These are phyloP conservation scores for Shiraia sp. DNA, from an alignment of 2,329 filamentous ascomycete species.

Conservation along the genomic window DNA sequence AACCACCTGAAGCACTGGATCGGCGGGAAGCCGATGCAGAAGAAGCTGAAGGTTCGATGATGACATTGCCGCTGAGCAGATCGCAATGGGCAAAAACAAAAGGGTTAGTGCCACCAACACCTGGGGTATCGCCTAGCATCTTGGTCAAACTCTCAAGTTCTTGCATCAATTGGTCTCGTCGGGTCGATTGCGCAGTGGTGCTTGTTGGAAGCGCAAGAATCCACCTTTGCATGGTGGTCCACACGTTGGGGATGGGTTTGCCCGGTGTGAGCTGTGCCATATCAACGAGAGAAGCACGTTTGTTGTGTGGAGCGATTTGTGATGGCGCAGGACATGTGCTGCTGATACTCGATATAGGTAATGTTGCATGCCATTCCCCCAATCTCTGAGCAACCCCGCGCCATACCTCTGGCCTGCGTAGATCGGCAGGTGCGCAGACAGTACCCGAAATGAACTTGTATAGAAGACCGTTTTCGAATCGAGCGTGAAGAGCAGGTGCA, in stretches of 20 bases:
- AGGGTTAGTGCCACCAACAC: constrained; percentile 70
- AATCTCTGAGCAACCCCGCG: constrained; percentile 80
- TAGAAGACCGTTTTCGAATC: constrained; percentile 94
- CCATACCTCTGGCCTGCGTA: constrained; percentile 76
- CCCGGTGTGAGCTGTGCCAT: constrained; percentile 58
- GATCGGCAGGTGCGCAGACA: constrained; percentile 78
- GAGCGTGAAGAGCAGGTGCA: constrained; percentile 83
- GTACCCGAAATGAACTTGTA: constrained; percentile 87
- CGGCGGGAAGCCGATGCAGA: constrained; percentile 39
- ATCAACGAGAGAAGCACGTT: constrained; percentile 42
- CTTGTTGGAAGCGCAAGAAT: constrained; percentile 78
- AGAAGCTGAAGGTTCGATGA: constrained; percentile 65
- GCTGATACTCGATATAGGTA: constrained; percentile 59
- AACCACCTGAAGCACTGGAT: constrained; percentile 37
- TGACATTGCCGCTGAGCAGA: constrained; percentile 93
- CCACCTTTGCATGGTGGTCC: constrained; percentile 97
- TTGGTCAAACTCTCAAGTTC: constrained; percentile 73
- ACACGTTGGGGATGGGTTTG: constrained; percentile 81
- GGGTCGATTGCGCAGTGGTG: constrained; percentile 69
- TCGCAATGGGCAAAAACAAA: constrained; percentile 96
- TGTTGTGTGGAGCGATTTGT: constrained; percentile 35
- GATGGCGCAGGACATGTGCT: constrained; percentile 42
- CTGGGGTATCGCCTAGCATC: constrained; percentile 74
- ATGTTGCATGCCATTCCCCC: constrained; percentile 86
- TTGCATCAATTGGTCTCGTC: constrained; percentile 69